Evolutionary conservation across 2,329 filamentous ascomycete species (phyloP), one percentile per base, ranked within the genome.

Genomic region (Aspergillus sp.): DNA sequence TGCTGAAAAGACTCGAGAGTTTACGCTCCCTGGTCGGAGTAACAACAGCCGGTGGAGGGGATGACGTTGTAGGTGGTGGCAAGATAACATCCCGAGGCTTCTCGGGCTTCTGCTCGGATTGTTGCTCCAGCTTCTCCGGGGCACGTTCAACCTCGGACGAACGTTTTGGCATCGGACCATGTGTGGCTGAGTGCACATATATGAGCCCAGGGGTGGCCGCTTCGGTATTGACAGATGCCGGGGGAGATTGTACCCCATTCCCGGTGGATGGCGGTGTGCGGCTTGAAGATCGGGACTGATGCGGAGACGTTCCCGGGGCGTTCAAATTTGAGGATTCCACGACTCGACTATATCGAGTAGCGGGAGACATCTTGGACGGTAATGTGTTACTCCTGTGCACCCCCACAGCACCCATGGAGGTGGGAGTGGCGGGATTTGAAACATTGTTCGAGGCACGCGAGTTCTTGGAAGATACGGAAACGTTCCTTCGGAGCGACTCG

Each of bases 351-450:
- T 92, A 90, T n/a, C 89, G 84, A 6, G 93, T 75, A 8, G 85
- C 86, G 7, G 91, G 91, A 0, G 91, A 95, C 71, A 90, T 89
- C 71, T 96, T 96, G 0, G 93, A 95, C 0, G 95, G 95, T 14
- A 98, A 82, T 3, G 95, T 99, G 71, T 98, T 98, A 76, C 93
- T 97, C 64, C 88, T 79, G 67, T 87, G 84, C n/a, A 90, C 80
- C 45, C 86, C 84, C 43, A 79, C 78, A 33, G 75, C 75, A 57
- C 85, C 80, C 41, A 76, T 79, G 46, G 86, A 80, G 1, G 82
- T 82, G 0, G 88, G 82, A 27, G 76, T 73, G 52, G 82, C 84
- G 0, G 91, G 90, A 53, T 86, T 91, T 7, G 88, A 86, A 24
- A 85, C 82, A 57, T 84, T 88, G 60, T 85, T 87, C 23, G 92